Conservation (phyloP, 352 stramenopile genomes). For the Phytophthora melonis region DNA sequence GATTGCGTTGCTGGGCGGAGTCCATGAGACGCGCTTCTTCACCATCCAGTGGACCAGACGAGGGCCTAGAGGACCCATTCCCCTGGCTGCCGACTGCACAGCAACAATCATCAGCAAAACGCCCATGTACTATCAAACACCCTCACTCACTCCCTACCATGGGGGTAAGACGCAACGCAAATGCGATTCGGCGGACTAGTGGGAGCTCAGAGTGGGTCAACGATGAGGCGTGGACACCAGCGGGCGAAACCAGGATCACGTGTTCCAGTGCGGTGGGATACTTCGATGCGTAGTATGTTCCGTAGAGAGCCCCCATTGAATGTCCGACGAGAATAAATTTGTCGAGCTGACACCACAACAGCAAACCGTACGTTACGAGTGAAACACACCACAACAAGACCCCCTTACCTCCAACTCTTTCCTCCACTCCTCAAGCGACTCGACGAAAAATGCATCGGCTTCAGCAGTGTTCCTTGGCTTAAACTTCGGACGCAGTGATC, state of each 20-base stretch:
- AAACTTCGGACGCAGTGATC: slow-evolving; percentile 61
- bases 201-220: slow-evolving; percentile 42
- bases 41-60: slow-evolving; percentile 60
- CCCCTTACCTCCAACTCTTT: slow-evolving; percentile 50
- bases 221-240: slow-evolving; percentile 50
- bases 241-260: slow-evolving; percentile 73
- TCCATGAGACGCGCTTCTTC: slow-evolving; percentile 56
- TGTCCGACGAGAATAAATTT: slow-evolving; percentile 70
- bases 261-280: slow-evolving; percentile 69
- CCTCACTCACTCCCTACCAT: slow-evolving; percentile 41
- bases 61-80: slow-evolving; percentile 59
- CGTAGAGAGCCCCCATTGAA: slow-evolving; percentile 81
- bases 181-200: slow-evolving; percentile 40
- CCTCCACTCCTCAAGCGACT: slow-evolving; percentile 74
- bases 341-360: slow-evolving; percentile 45
- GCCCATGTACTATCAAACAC: background rate
- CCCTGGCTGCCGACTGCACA: slow-evolving; percentile 56
- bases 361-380: background rate
- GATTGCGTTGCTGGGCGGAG: slow-evolving; percentile 70
- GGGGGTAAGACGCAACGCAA: slow-evolving; percentile 52
- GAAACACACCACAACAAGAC: background rate
- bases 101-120: background rate
- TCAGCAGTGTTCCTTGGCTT: slow-evolving; percentile 59
- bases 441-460: slow-evolving; percentile 75
- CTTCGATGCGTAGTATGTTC: slow-evolving; percentile 67